A percentile compares a stretch with the other conserved stretches of the same genome.
phyloP scores from a whole-genome alignment of 2,329 filamentous ascomycete species.

The Aspergillus transmontanensis region DNA sequence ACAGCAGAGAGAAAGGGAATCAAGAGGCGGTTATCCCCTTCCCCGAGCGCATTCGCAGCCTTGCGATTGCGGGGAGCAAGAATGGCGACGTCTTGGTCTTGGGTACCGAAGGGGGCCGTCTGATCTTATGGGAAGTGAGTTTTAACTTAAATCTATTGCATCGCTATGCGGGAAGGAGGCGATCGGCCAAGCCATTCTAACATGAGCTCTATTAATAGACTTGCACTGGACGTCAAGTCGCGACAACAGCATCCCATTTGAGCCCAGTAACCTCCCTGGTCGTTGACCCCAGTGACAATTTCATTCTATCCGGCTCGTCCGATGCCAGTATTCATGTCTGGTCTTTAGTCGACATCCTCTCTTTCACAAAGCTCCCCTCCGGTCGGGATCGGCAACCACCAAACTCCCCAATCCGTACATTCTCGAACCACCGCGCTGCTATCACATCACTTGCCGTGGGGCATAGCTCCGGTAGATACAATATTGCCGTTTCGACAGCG shows the following conservation, averaged over 20 bases:
- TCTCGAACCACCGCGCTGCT: constrained; percentile 67
- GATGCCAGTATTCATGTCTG: constrained; percentile 93
- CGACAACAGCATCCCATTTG: constrained; percentile 46
- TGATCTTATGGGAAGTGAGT: constrained; percentile 90
- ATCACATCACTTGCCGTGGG: constrained; percentile 58
- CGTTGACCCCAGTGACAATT: constrained; percentile 63
- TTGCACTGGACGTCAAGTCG: constrained; percentile 48
- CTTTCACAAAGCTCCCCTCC: constrained; percentile 53
- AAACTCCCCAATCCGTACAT: constrained; percentile 71
- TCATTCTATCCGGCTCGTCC: constrained; percentile 49
- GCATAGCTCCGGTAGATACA: constrained; percentile 71
- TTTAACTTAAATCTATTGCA: constrained; percentile 3
- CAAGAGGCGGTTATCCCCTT: constrained; percentile 90
- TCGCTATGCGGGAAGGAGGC: not conserved
- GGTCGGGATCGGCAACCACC: constrained; percentile 45
- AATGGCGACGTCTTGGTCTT: constrained; percentile 66
- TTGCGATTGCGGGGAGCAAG: constrained; percentile 69
- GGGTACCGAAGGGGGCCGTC: constrained; percentile 80
- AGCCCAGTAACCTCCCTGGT: constrained; percentile 70
- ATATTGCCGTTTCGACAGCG: constrained; percentile 81
- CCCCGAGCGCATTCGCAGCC: constrained; percentile 78
- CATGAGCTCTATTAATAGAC: constrained; percentile 29
- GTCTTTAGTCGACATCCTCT: constrained; percentile 76
- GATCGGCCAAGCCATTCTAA: constrained; percentile 11
- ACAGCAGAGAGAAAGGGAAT: constrained; percentile 77